Conservation (phyloP, 2,329 filamentous ascomycete genomes). For the Alternaria gaisen region DNA sequence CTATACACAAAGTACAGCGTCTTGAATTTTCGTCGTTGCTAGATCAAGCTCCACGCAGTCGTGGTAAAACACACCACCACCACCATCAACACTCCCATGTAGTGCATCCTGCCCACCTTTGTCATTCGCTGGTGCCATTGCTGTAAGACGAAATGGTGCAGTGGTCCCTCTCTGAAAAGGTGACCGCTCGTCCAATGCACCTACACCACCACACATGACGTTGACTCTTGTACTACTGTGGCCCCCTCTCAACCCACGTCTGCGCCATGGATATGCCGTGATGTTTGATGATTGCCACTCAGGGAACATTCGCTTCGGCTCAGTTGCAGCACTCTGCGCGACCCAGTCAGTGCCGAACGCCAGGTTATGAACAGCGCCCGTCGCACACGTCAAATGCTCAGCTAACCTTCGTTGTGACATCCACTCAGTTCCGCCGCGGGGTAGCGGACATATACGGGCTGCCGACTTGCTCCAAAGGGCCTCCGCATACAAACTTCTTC, state of each 20-base stretch:
- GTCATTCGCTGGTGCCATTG: constrained; percentile 1
- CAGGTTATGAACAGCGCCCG: constrained; percentile 19
- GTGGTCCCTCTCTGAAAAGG: constrained; percentile 9
- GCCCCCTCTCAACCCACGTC: constrained; percentile 6
- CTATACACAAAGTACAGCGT: not conserved
- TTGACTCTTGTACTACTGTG: constrained; percentile 17
- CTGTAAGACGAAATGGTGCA: constrained; percentile 17
- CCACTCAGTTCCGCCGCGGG: constrained; percentile 1
- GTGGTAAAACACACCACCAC: not conserved
- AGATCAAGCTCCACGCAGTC: constrained; percentile 7
- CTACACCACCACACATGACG: constrained; percentile 18
- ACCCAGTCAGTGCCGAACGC: constrained; percentile 18
- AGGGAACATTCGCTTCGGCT: constrained; percentile 1
- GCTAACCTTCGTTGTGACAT: not conserved
- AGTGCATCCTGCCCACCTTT: not conserved
- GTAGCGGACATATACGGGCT: constrained; percentile 3
- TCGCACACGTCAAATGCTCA: constrained; percentile 19
- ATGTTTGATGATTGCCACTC: constrained; percentile 6
- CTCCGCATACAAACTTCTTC: constrained; percentile 1
- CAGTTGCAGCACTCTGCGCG: constrained; percentile 9
- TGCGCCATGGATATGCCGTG: constrained; percentile 9
- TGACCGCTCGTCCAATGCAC: constrained; percentile 24
- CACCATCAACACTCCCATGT: not conserved
- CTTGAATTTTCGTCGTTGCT: constrained; percentile 4
- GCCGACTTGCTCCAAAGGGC: not conserved